Evolutionary conservation across 768 basidiomycete genomes (phyloP).

Genomic region (Daedalea quercina): DNA sequence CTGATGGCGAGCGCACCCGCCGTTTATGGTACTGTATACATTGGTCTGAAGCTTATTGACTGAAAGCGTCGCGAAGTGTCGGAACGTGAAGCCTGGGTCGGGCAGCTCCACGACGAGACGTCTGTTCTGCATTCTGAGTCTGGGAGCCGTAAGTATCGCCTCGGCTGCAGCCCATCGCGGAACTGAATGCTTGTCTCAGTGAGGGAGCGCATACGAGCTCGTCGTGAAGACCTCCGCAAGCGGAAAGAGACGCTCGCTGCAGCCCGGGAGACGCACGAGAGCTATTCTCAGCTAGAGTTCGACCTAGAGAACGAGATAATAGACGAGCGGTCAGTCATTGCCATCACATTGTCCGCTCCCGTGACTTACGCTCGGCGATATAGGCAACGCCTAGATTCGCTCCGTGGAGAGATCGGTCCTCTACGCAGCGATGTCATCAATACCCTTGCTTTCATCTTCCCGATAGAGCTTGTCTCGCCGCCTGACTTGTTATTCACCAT

Average conservation of each 20-base stretch:
- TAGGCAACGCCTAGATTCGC: conserved; percentile 41
- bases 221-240: conserved; percentile 36
- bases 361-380: conserved; percentile 8
- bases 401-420: conserved; percentile 43
- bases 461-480: conserved; percentile 81
- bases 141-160: conserved; percentile 9
- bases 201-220: conserved; percentile 34
- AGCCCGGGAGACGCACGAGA: conserved; percentile 34
- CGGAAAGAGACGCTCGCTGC: conserved; percentile 40
- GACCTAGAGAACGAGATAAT: conserved; percentile 28
- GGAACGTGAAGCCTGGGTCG: conserved; percentile 53
- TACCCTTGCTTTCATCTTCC: conserved; percentile 72
- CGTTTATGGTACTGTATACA: background rate
- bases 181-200: conserved; percentile 23
- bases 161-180: background rate
- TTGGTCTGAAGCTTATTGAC: conserved; percentile 23
- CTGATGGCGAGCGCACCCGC: too few species aligned
- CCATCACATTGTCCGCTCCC: background rate
- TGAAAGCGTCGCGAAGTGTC: conserved; percentile 62
- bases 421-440: conserved; percentile 62
- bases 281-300: conserved; percentile 30
- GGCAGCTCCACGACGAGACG: conserved; percentile 30
- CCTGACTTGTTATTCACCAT: conserved; percentile 89
- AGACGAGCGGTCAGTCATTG: conserved; percentile 30
- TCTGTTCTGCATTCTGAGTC: conserved; percentile 10